Evolutionary conservation across 805 yeast species (phyloP).

Genomic region (Starmerella stigmatis): DNA sequence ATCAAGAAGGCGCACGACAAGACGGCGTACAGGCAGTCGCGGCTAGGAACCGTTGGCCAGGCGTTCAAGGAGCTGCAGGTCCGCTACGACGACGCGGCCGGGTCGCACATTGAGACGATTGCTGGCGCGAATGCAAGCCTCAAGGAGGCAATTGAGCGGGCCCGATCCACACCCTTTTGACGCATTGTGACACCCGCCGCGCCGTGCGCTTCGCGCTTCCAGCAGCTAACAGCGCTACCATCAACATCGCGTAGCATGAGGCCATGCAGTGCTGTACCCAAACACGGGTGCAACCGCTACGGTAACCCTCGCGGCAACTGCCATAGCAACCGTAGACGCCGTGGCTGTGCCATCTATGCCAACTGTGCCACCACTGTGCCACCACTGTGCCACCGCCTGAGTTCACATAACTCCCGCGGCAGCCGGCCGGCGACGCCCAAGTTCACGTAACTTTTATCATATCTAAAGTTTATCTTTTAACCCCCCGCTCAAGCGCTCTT

Average conservation of each 20-base stretch:
- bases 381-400: no score
- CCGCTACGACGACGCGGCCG: background rate
- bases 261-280: no score
- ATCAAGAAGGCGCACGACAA: conserved; percentile 10
- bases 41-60: conserved; percentile 11
- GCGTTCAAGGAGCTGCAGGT: conserved; percentile 9
- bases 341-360: no score
- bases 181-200: no score
- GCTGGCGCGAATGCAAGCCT: background rate
- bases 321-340: background rate
- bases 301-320: no score
- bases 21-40: conserved; percentile 7
- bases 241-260: no score
- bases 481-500: conserved; percentile 19
- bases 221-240: no score
- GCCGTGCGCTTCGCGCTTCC: no score
- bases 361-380: no score
- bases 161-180: background rate
- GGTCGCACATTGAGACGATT: background rate
- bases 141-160: background rate
- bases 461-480: background rate
- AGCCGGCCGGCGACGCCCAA: no score
- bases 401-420: no score
- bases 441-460: background rate
- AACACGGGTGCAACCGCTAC: no score